Percentiles rank a stretch among this genome's conserved stretches.
phyloP scores from a whole-genome alignment of 2,329 filamentous ascomycete species.

The Pseudocercospora macadamiae region DNA sequence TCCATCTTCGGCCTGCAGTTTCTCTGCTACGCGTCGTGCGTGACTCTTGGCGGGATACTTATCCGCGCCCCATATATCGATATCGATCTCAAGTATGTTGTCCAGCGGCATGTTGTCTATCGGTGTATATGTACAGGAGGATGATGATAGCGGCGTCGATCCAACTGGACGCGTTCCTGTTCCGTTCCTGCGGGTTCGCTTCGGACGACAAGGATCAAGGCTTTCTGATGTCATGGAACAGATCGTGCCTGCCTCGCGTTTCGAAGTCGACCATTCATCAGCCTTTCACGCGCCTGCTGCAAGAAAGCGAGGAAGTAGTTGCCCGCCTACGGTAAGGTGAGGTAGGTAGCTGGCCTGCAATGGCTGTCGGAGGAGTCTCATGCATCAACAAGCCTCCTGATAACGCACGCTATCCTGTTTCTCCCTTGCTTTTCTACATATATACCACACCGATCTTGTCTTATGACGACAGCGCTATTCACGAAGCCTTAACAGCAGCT shows the following conservation, averaged over 20 bases:
- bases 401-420: conserved; percentile 5
- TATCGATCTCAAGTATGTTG: conserved; percentile 12
- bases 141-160: too few species aligned
- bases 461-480: conserved; percentile 7
- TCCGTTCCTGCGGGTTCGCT: too few species aligned
- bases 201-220: not conserved
- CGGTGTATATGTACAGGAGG: too few species aligned
- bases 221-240: not conserved
- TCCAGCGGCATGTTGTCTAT: not conserved
- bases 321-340: not conserved
- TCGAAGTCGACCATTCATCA: too few species aligned
- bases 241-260: conserved; percentile 1
- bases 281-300: conserved; percentile 6
- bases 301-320: not conserved
- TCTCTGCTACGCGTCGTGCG: conserved; percentile 76
- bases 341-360: not conserved
- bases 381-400: not conserved
- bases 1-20: conserved; percentile 67
- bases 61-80: conserved; percentile 18
- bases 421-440: conserved; percentile 1
- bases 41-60: conserved; percentile 85
- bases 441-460: not conserved
- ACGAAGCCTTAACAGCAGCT: conserved; percentile 6
- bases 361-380: not conserved
- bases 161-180: not conserved